Evolutionary conservation across 345 rosid genomes (phyloP), one percentile per base, ranked within the genome.

Genomic region (Iberis pinnata): DNA sequence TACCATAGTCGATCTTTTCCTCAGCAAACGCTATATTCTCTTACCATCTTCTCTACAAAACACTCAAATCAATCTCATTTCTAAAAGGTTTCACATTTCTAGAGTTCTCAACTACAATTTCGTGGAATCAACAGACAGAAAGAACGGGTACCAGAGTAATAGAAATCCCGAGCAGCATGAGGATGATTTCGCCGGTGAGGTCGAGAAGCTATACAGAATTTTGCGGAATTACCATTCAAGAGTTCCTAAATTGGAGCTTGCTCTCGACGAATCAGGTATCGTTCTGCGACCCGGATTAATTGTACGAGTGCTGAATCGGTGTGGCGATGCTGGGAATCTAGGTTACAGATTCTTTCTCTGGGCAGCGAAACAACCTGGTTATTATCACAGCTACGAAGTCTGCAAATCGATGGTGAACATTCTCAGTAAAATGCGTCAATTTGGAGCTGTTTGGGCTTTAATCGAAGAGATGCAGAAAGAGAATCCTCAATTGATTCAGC

Each of bases 361-460:
- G 98, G 92, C 87, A 9, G 68, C 85, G 39, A 87, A 82, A 70
- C 98, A 81, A 54, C 86, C 95, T 0, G 75, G 79, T 27, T 87
- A 80, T 36, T 51, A 49, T 47, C 93, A 80, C 58, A 82, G 84
- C 63, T 84, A 84, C 7, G 92, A 90, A 51, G 79, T 76, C 15
- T 90, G 82, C 63, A 84, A 72, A 43, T 82, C 87, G 0, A 78
- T 90, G 89, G 71, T 90, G 38, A 82, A 69, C 69, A 65, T 77
- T 57, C 74, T 70, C n/a, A 73, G 92, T 68, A 90, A 87, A 72
- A 87, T 90, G 96, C 79, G 86, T 35, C 95, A 90, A 35, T 90
- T 84, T 9, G 95, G 96, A 20, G 79, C 95, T 40, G 95, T 82
- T 43, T 90, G 98, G 98, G 92, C 76, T 35, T 69, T 87, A 50